Evolutionary conservation across 306 rosid genomes (phyloP).

Genomic region (Prunus fruticosa): DNA sequence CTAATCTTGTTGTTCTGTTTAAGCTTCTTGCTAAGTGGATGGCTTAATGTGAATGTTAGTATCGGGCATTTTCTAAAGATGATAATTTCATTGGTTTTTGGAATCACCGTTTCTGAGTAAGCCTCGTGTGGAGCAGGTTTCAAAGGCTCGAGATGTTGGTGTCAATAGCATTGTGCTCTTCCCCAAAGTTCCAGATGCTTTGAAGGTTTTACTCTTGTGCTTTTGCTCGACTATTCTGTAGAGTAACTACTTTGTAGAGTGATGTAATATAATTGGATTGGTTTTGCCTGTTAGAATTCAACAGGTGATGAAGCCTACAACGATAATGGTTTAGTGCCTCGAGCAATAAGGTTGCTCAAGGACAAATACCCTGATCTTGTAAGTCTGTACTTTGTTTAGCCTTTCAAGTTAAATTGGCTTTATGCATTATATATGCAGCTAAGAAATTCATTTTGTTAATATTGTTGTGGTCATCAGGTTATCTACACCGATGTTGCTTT

Average conservation of each 20-base stretch:
- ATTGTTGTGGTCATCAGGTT: conserved; percentile 40
- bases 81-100: not conserved
- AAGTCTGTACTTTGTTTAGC: conserved; percentile 33
- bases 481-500: conserved; percentile 96
- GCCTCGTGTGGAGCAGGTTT: conserved; percentile 54
- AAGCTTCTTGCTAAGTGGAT: not conserved
- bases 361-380: conserved; percentile 94
- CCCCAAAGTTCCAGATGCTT: conserved; percentile 94
- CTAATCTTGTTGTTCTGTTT: not conserved
- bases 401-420: conserved; percentile 9
- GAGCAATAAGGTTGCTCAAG: conserved; percentile 82
- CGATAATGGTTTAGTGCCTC: conserved; percentile 85
- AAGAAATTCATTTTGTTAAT: conserved; percentile 13
- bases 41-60: not conserved
- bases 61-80: not conserved
- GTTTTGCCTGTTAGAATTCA: conserved; percentile 48
- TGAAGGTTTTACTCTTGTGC: conserved; percentile 55
- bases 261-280: conserved; percentile 18
- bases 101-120: not conserved
- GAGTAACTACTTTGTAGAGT: not conserved
- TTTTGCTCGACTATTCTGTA: not conserved
- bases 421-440: conserved; percentile 7
- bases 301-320: conserved; percentile 94
- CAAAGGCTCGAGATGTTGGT: conserved; percentile 87
- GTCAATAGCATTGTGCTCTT: conserved; percentile 84